Evolutionary conservation across 495 filamentous ascomycete species (phyloP).

Genomic region (Tricharina praecox): DNA sequence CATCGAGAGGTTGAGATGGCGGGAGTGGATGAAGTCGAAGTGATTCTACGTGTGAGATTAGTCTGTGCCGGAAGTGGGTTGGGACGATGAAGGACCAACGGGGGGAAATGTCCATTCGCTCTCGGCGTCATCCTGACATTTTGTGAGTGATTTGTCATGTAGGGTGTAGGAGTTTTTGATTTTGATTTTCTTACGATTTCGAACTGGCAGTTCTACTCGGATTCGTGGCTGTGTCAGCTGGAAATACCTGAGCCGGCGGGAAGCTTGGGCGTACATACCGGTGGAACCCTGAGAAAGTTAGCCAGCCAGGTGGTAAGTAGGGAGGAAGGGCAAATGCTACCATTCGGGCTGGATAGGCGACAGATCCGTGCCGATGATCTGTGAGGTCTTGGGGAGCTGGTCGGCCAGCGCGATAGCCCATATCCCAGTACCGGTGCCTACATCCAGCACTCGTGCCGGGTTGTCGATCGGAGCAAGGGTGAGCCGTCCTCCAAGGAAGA

Average conservation of each 20-base stretch:
- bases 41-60: conserved; percentile 28
- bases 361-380: conserved; percentile 43
- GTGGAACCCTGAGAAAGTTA: not conserved
- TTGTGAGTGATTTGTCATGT: not conserved
- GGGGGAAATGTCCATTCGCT: conserved; percentile 37
- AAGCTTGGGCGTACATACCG: not conserved
- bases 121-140: conserved; percentile 41
- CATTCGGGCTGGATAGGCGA: conserved; percentile 44
- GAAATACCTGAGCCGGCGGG: not conserved
- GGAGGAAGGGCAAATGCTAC: conserved; percentile 1
- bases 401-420: conserved; percentile 42
- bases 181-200: conserved; percentile 12
- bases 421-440: conserved; percentile 49
- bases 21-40: conserved; percentile 46
- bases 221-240: not conserved
- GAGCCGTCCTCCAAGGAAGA: conserved; percentile 33
- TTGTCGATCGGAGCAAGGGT: conserved; percentile 39
- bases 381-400: conserved; percentile 1
- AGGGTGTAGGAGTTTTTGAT: not conserved
- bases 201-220: conserved; percentile 14
- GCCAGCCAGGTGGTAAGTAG: not conserved
- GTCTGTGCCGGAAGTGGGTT: not conserved
- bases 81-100: conserved; percentile 9
- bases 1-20: conserved; percentile 40
- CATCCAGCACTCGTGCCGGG: conserved; percentile 36